Evolutionary conservation across 2,329 filamentous ascomycete species (phyloP), one percentile per base, ranked within the genome.

Genomic region (Cordyceps fumosorosea): DNA sequence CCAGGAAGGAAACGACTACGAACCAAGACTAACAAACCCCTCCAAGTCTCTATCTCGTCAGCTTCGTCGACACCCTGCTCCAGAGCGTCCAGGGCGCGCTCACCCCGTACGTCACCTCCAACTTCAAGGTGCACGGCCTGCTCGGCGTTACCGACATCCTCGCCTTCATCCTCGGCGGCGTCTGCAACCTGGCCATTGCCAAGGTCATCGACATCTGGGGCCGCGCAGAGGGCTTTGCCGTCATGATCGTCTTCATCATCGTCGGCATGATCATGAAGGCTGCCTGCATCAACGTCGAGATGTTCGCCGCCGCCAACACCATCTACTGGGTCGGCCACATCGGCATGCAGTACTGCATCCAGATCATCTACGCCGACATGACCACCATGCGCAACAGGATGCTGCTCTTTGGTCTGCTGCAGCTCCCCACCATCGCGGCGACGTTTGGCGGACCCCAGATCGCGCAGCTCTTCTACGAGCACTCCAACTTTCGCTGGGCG

Each of bases 131-230:
- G 55, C 88, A 89, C 69, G 87, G 86, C 14, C 77, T 90, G 40
- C 78, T 89, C n/a, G 83, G 85, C 3, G 87, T 85, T 0, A 82
- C 88, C 50, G 76, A 82, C 56, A 85, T 89, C 29, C 80, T 89
- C 16, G 83, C 87, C 59, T 72, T 71, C 56, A 71, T 78, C 50
- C 69, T 79, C 14, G 72, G 73, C 51, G 76, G 74, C 48, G 72
- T 76, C 20, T 72, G 72, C 58, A 71, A 72, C 44, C 74, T 77
- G 7, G 73, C 73, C 14, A 73, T 81, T 61, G 78, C 79, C 62
- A 82, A 81, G 66, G 68, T 81, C 45, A 76, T 80, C 45, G 79
- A 82, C 64, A 76, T 81, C 45, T 79, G 78, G 68, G 80, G 80
- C 40, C 79, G 80, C 52, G 71, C 75, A 45, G 76, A 81, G 63